phyloP scores from a whole-genome alignment of 768 basidiomycete genomes.

The Lactarius trivialis region DNA sequence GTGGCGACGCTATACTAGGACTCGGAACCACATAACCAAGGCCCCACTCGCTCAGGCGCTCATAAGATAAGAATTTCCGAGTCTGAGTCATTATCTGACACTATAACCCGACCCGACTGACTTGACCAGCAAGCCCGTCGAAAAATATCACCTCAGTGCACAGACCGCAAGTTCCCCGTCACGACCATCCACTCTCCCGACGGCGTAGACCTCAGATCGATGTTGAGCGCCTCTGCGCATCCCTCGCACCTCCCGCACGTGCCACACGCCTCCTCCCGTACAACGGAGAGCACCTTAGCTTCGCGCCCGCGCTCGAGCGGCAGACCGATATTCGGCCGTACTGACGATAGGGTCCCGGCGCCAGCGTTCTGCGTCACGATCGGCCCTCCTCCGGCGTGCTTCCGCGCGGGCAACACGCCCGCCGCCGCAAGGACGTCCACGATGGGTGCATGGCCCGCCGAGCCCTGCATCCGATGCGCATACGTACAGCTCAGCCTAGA shows the following conservation, averaged over 20 bases:
- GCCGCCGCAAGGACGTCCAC: slow-evolving; percentile 59
- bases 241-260: slow-evolving; percentile 3
- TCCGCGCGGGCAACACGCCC: slow-evolving; percentile 32
- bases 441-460: slow-evolving; percentile 71
- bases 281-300: slow-evolving; percentile 20
- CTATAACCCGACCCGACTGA: background rate
- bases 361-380: background rate
- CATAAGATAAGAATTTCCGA: background rate
- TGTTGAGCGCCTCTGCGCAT: slow-evolving; percentile 11
- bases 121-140: background rate
- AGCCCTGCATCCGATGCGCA: slow-evolving; percentile 79
- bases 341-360: background rate
- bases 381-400: background rate
- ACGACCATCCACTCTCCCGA: slow-evolving; percentile 23
- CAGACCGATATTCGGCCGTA: slow-evolving; percentile 1
- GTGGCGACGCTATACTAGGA: too few relatives aligned
- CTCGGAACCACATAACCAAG: background rate
- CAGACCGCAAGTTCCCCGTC: background rate
- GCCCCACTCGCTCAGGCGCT: background rate
- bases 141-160: background rate
- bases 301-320: slow-evolving; percentile 16
- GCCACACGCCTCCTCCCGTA: slow-evolving; percentile 20
- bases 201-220: slow-evolving; percentile 17
- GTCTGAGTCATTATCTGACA: background rate
- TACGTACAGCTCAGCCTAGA: slow-evolving; percentile 59